These are phyloP conservation scores for Xylariaceae sp. DNA, from an alignment of 2,329 filamentous ascomycete genomes.

Conservation along the genomic window DNA sequence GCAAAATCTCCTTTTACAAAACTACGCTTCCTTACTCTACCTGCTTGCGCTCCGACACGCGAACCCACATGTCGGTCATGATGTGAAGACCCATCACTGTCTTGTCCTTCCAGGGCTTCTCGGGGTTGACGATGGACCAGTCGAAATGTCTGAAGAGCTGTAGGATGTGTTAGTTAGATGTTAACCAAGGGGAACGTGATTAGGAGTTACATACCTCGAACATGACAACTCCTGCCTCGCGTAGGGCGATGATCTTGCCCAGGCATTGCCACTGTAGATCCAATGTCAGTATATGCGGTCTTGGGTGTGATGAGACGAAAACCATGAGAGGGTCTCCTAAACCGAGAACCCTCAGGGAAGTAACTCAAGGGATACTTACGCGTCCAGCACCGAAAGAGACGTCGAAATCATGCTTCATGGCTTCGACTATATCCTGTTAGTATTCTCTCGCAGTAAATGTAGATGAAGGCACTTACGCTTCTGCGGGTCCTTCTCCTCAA, in stretches of 20 bases:
- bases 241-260: constrained; percentile 13
- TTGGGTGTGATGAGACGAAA: background rate
- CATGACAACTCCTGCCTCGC: constrained; percentile 10
- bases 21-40: background rate
- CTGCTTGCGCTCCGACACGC: constrained; percentile 8
- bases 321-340: too few relatives aligned
- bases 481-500: constrained; percentile 12
- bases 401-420: constrained; percentile 11
- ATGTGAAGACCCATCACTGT: constrained; percentile 13
- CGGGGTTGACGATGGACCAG: constrained; percentile 16
- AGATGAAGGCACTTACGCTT: background rate
- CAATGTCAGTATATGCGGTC: background rate
- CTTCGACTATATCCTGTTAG: constrained; percentile 10
- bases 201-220: constrained; percentile 18
- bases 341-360: too few relatives aligned
- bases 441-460: background rate
- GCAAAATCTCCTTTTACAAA: too few relatives aligned
- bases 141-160: constrained; percentile 20
- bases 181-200: background rate
- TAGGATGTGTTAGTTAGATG: background rate
- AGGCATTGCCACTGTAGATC: constrained; percentile 13
- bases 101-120: constrained; percentile 15
- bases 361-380: background rate
- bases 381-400: constrained; percentile 15
- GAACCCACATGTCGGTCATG: constrained; percentile 18